These are phyloP conservation scores for Fusarium guadeloupense DNA, from an alignment of 2,329 filamentous ascomycete species.

Conservation along the genomic window DNA sequence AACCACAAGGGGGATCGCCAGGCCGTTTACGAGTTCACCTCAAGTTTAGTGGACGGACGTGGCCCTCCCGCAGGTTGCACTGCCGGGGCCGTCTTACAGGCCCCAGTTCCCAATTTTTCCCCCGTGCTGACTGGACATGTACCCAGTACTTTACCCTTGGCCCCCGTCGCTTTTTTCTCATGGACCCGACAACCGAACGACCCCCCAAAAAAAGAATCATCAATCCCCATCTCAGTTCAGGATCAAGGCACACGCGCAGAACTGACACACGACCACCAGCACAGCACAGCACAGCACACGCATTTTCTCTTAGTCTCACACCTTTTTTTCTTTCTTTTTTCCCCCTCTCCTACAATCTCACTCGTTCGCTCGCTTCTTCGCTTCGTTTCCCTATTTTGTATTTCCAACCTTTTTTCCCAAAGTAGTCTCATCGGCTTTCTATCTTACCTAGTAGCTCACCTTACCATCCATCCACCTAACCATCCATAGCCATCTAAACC, in stretches of 20 bases:
- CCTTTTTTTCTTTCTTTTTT: constrained; percentile 2
- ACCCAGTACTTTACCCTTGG: constrained; percentile 14
- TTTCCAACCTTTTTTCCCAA: constrained; percentile 20
- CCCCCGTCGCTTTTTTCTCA: constrained; percentile 10
- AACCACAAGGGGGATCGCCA: constrained; percentile 28
- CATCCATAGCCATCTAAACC: constrained; percentile 18
- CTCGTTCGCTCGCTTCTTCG: constrained; percentile 23
- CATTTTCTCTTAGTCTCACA: constrained; percentile 19
- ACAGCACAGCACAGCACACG: constrained; percentile 27
- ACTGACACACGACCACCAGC: constrained; percentile 33
- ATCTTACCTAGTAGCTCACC: constrained; percentile 7
- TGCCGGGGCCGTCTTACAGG: constrained; percentile 2
- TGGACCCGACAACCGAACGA: constrained; percentile 8
- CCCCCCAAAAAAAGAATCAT: constrained; percentile 31
- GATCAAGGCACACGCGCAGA: constrained; percentile 35
- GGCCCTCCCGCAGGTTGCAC: neutral
- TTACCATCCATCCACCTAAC: constrained; percentile 12
- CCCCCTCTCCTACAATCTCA: constrained; percentile 1
- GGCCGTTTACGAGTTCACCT: constrained; percentile 1
- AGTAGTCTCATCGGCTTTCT: constrained; percentile 18
- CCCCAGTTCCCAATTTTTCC: constrained; percentile 3
- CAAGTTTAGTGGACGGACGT: neutral
- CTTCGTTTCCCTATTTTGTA: constrained; percentile 27
- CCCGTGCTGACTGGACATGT: constrained; percentile 15
- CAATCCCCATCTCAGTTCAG: constrained; percentile 30